Evolutionary conservation across 176 grass and related monocot genomes (phyloP).

Genomic region (Oryza coarctata): DNA sequence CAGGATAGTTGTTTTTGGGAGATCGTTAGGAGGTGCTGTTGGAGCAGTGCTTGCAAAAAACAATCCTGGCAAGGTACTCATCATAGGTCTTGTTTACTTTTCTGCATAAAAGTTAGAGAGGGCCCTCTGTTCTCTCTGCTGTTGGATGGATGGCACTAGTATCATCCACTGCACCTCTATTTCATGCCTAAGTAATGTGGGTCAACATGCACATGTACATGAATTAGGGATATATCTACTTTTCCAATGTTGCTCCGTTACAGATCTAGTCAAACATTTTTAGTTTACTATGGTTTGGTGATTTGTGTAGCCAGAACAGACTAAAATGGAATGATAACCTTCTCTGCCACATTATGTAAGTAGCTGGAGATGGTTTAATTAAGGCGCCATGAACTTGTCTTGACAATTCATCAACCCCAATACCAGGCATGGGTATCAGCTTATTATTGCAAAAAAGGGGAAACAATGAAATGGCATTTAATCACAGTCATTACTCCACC

Average conservation of each 20-base stretch:
- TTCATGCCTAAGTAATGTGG: conserved; percentile 17
- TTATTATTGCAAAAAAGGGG: neutral
- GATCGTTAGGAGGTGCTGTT: conserved; percentile 99
- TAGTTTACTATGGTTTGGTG: neutral
- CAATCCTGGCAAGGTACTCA: conserved; percentile 90
- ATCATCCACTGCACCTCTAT: conserved; percentile 3
- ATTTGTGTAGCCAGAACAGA: neutral
- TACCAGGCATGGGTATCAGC: neutral
- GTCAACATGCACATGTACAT: neutral
- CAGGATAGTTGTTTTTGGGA: conserved; percentile 90
- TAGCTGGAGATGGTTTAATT: neutral
- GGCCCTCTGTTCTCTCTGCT: conserved; percentile 10
- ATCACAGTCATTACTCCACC: neutral
- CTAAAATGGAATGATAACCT: neutral
- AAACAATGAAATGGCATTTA: neutral
- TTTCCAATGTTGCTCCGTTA: conserved; percentile 15
- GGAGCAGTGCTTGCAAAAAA: conserved; percentile 88
- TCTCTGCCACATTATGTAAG: neutral
- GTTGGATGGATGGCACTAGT: neutral
- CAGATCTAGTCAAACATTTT: neutral
- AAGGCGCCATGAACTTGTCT: neutral
- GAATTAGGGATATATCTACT: neutral
- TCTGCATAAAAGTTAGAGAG: conserved; percentile 18
- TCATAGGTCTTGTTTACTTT: conserved; percentile 14
- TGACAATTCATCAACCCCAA: neutral